Evolutionary conservation across 768 basidiomycete species (phyloP), one percentile per base, ranked within the genome.

Genomic region (Agaricus sinodeliciosus): DNA sequence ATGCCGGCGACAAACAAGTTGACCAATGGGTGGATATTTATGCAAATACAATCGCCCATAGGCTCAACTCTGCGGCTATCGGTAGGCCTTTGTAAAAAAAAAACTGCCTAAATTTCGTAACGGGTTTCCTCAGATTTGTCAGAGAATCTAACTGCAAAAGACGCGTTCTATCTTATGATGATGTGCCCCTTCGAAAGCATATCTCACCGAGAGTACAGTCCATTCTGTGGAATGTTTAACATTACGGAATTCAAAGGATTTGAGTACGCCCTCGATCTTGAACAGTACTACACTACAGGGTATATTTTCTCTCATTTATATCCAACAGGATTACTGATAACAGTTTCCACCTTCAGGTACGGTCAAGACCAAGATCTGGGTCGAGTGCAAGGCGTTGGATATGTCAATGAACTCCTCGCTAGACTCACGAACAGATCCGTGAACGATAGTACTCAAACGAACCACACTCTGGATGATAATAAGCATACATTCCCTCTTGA

Each of bases 121-220:
- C 6, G 19, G 8, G 13, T 34, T 28, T n/a, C n/a, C 25, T 22
- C 12, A 44, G 50, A 35, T 8, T 9, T 53, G 12, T 15, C 15
- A 13, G 13, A 37, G 0, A 71, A 78, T 31, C 67, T 95, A 22
- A 73, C 69, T 0, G 58, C 75, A n/a, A 49, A 56, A 4, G 87
- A 94, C 57, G 68, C 81, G 1, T 69, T 72, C 45, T 73, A 69
- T 54, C 70, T 94, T 31, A 80, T 90, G 66, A 76, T 81, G 2
- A 69, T 94, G 43, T 94, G 93, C 62, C 75, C 89, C 0, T 92
- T 93, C 62, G 87, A 92, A 59, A 85, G 79, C n/a, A 71, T 80
- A 49, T 77, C 70, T 18, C 71, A 64, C 41, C 72, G 72, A 46
- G 59, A 56, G 22, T 58, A 67, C 49, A 87, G 85, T 57, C 79